Percentiles rank a stretch among this genome's conserved stretches.
These are phyloP conservation scores for Gillenia trifoliata DNA, from an alignment of 306 rosid species.

Conservation along the genomic window DNA sequence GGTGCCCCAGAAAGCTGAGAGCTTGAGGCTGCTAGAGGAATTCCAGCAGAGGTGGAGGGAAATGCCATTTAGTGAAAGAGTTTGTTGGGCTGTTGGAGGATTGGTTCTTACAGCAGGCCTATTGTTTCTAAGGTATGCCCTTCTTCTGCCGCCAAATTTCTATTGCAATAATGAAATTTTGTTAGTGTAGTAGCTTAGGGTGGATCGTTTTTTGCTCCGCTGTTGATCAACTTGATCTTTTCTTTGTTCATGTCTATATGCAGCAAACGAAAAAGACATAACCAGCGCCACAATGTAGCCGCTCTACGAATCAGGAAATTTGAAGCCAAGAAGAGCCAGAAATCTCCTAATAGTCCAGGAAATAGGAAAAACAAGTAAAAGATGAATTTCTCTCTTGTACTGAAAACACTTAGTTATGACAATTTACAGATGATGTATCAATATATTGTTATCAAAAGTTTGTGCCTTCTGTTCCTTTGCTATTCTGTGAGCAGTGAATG, in stretches of 20 bases:
- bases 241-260: constrained; percentile 1
- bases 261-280: constrained; percentile 58
- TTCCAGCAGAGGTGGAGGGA: constrained; percentile 52
- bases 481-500: not conserved
- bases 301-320: constrained; percentile 67
- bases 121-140: constrained; percentile 65
- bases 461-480: not conserved
- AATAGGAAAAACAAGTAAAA: constrained; percentile 41
- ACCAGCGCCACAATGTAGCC: constrained; percentile 55
- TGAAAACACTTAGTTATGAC: constrained; percentile 14
- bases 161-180: not conserved
- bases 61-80: constrained; percentile 66
- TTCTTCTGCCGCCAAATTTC: not conserved
- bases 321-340: constrained; percentile 46
- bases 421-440: not conserved
- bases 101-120: constrained; percentile 90
- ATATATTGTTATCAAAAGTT: not conserved
- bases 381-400: constrained; percentile 41
- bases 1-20: constrained; percentile 33
- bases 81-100: constrained; percentile 96
- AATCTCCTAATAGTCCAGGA: constrained; percentile 35
- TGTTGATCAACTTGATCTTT: not conserved
- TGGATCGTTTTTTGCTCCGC: not conserved
- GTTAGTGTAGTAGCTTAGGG: too few relatives aligned
- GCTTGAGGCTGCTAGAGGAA: constrained; percentile 35